Evolutionary conservation across 2,329 filamentous ascomycete species (phyloP).

Genomic region (Endoconidiophora laricicola): DNA sequence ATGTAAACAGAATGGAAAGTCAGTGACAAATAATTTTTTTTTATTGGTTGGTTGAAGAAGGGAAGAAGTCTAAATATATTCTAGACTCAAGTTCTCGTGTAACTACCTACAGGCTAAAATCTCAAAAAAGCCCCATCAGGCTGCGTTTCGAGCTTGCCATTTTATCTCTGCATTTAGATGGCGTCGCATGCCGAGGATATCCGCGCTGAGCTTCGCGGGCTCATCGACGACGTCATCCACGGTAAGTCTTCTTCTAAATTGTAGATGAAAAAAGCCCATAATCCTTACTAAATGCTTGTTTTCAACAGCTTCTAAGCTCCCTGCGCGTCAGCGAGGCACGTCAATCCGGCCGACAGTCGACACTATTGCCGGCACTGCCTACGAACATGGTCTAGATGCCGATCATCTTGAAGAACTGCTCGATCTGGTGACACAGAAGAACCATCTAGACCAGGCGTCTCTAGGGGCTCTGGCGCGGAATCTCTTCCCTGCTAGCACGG

Average conservation of each 20-base stretch:
- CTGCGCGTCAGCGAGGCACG: constrained; percentile 47
- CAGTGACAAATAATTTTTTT: too few relatives aligned
- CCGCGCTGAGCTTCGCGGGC: constrained; percentile 19
- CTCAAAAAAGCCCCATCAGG: too few relatives aligned
- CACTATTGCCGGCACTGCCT: constrained; percentile 43
- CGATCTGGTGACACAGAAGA: constrained; percentile 48
- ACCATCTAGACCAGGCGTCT: constrained; percentile 59
- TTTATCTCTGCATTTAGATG: not conserved
- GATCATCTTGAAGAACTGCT: constrained; percentile 45
- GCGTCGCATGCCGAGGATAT: constrained; percentile 17
- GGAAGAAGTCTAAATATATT: too few relatives aligned
- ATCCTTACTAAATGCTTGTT: constrained; percentile 1
- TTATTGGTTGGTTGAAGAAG: too few relatives aligned
- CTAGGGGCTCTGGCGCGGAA: constrained; percentile 52
- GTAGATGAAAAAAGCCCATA: not conserved
- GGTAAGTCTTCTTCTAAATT: constrained; percentile 4
- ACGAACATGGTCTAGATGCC: constrained; percentile 49
- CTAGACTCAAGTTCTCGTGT: too few relatives aligned
- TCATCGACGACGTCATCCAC: constrained; percentile 23
- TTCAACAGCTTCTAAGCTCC: constrained; percentile 35
- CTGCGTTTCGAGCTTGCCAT: too few relatives aligned
- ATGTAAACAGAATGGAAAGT: too few relatives aligned
- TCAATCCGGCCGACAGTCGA: constrained; percentile 49
- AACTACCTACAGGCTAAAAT: too few relatives aligned
- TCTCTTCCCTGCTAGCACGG: constrained; percentile 52